Base-by-base conservation (phyloP, 192 early-diverging fungal species). In the Neocallimastix lanati region DNA sequence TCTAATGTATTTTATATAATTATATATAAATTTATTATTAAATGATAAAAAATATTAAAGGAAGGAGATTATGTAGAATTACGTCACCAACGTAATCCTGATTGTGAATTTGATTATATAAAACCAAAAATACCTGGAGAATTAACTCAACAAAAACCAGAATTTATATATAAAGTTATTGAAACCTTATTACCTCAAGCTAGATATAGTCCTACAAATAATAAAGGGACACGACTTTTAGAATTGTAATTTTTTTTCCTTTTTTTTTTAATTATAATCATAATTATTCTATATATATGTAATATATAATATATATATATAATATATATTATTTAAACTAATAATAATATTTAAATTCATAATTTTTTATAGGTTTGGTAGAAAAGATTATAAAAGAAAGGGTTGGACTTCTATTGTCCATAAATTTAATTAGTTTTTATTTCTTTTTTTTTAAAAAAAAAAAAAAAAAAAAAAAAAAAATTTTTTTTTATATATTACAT, bases 101-200 rank as follows among this genome's bases (percentile, higher is more conserved):
- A 98, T 83, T 96, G 93, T 81, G 89, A 96, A 76, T 98, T 98
- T 88, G 96, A 98, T 79, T 98, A 94, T 88, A 84, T 94, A 79
- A 96, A 94, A 82, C 95, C 95, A 13, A 84, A 81, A 30, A 78
- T 83, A 81, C 80, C 88, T 0, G 88, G 85, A 35, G 84, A 86
- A 35, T 80, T 89, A 11, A 89, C 88, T 0, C 90, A 94, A 84
- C 86, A 89, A 76, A 98, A 98, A 84, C 96, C 96, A 6, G 79
- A 83, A 27, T 94, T 96, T 82, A 84, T 95, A 25, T 96, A 96
- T 83, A 87, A 91, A 18, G 87, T 94, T 25, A 96, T 98, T 50
- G 94, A 98, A 83, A 96, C 95, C 7, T 83, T 98, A 77, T 85
- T 98, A 78, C 96, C 96, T 13, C 89, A 89, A 16, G 92, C 94